A percentile compares a stretch with the other conserved stretches of the same genome.
These are phyloP conservation scores for Roridomyces roridus DNA, from an alignment of 768 basidiomycete genomes.

Conservation along the genomic window DNA sequence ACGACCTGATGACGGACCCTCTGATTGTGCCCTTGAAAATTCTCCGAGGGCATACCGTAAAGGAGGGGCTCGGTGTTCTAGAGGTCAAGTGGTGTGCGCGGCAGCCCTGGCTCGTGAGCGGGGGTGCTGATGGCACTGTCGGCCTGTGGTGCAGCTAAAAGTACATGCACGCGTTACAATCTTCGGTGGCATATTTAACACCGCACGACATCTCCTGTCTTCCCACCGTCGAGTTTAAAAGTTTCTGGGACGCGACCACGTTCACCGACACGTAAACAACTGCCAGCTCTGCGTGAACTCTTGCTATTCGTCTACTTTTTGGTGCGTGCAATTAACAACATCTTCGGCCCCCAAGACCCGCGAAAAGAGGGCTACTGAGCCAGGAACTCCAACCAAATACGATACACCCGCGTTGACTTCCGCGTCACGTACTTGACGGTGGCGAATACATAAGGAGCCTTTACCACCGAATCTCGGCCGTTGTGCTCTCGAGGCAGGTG, in stretches of 20 bases:
- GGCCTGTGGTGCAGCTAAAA: constrained; percentile 85
- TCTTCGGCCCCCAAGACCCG: constrained; percentile 11
- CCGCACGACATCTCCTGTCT: not conserved
- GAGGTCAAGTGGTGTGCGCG: constrained; percentile 88
- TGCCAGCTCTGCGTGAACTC: not conserved
- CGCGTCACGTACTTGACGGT: constrained; percentile 14
- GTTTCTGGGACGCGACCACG: constrained; percentile 1
- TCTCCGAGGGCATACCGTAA: constrained; percentile 86
- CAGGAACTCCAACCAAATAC: constrained; percentile 16
- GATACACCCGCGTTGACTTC: constrained; percentile 9
- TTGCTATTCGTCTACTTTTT: not conserved
- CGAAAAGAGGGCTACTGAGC: constrained; percentile 13
- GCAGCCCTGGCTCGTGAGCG: constrained; percentile 92
- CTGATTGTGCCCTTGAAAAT: constrained; percentile 98
- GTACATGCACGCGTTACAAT: constrained; percentile 1
- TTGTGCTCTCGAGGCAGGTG: not conserved
- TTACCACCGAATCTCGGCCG: not conserved
- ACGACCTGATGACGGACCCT: constrained; percentile 95
- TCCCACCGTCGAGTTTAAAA: constrained; percentile 16
- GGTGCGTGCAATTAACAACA: constrained; percentile 7
- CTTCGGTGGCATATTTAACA: not conserved
- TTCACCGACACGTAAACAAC: constrained; percentile 1
- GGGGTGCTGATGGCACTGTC: constrained; percentile 90
- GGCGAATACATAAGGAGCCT: not conserved
- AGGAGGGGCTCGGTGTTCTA: constrained; percentile 89